Evolutionary conservation across 2,329 filamentous ascomycete genomes (phyloP).

Genomic region (Esteya vermicola): DNA sequence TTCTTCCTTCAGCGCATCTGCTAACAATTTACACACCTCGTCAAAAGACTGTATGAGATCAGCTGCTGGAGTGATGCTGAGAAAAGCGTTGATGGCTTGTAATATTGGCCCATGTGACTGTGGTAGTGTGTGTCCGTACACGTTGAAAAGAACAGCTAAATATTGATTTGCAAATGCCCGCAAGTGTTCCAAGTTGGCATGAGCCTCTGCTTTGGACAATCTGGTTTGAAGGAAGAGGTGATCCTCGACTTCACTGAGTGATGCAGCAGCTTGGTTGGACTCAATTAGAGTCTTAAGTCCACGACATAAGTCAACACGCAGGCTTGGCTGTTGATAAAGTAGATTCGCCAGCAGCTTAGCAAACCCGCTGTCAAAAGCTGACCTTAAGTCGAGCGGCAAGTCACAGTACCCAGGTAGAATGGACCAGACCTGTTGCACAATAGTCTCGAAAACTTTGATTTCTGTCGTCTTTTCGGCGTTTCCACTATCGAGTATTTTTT

Average conservation of each 20-base stretch:
- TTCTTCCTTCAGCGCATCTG: slow-evolving; percentile 46
- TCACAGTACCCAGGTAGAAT: slow-evolving; percentile 91
- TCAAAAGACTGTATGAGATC: slow-evolving; percentile 83
- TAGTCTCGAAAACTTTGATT: slow-evolving; percentile 92
- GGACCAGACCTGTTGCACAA: slow-evolving; percentile 93
- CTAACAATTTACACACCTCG: slow-evolving; percentile 73
- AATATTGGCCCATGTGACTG: slow-evolving; percentile 84
- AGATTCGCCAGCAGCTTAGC: slow-evolving; percentile 85
- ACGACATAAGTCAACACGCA: slow-evolving; percentile 77
- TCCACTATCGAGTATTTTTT: slow-evolving; percentile 73
- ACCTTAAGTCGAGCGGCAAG: slow-evolving; percentile 62
- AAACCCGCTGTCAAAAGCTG: slow-evolving; percentile 74
- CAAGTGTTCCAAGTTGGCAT: slow-evolving; percentile 70
- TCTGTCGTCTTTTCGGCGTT: slow-evolving; percentile 82
- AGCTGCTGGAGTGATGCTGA: slow-evolving; percentile 67
- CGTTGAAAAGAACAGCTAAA: slow-evolving; percentile 94
- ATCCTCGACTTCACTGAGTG: slow-evolving; percentile 55
- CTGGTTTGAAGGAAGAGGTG: slow-evolving; percentile 65
- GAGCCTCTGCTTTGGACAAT: slow-evolving; percentile 59
- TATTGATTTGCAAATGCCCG: slow-evolving; percentile 72
- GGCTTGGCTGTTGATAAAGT: slow-evolving; percentile 78
- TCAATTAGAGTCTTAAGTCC: slow-evolving; percentile 78
- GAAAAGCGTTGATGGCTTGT: slow-evolving; percentile 85
- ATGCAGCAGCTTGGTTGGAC: slow-evolving; percentile 71
- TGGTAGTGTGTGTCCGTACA: slow-evolving; percentile 91